Conservation (phyloP, 2,329 filamentous ascomycete species). For the Hirsutella thompsonii region DNA sequence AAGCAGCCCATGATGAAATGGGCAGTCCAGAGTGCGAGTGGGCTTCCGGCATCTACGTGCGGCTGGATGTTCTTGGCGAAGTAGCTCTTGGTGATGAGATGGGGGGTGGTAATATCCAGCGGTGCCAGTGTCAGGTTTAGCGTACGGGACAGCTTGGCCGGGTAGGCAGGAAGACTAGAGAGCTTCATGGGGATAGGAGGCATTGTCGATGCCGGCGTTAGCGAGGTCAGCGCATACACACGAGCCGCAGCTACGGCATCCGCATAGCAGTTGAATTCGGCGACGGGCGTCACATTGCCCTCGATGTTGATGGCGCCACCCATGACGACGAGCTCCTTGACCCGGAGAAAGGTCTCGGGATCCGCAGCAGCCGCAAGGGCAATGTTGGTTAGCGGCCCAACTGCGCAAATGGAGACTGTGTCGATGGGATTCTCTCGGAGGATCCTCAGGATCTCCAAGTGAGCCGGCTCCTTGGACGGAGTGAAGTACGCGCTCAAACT, state of each 20-base stretch:
- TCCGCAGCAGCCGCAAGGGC: conserved; percentile 82
- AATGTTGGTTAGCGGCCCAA: conserved; percentile 89
- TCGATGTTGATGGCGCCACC: conserved; percentile 68
- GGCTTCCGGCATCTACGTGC: conserved; percentile 48
- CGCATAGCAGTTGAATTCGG: conserved; percentile 93
- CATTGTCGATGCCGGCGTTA: conserved; percentile 65
- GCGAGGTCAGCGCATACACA: conserved; percentile 65
- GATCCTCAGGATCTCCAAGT: conserved; percentile 81
- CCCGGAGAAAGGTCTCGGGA: conserved; percentile 75
- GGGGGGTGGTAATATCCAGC: conserved; percentile 63
- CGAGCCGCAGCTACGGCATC: conserved; percentile 68
- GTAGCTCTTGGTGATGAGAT: conserved; percentile 48
- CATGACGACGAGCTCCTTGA: conserved; percentile 91
- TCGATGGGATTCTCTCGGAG: conserved; percentile 69
- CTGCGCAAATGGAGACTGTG: conserved; percentile 78
- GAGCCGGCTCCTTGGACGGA: conserved; percentile 59
- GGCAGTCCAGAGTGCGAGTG: conserved; percentile 59
- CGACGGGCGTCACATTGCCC: conserved; percentile 75
- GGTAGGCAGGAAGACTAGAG: conserved; percentile 46
- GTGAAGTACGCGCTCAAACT: conserved; percentile 53
- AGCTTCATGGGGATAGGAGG: conserved; percentile 47
- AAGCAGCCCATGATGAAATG: conserved; percentile 63
- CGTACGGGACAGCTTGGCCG: conserved; percentile 44
- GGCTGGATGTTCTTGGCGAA: conserved; percentile 44
- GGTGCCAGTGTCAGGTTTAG: conserved; percentile 62